Base-by-base conservation (phyloP, 352 stramenopile species). In the Thalassiosira hispida region DNA sequence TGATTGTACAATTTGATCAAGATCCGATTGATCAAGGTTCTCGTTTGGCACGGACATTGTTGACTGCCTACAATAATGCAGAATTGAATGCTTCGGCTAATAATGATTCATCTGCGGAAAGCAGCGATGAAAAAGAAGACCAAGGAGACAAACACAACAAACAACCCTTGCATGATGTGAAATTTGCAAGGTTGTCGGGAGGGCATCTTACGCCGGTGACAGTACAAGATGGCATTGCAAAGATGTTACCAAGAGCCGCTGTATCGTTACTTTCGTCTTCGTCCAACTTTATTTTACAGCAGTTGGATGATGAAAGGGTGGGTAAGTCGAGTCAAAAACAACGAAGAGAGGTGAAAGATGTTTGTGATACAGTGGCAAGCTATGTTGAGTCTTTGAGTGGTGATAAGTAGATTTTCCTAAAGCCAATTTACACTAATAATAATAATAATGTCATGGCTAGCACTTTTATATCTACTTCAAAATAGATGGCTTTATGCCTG, bases 1-100 rank as follows among this genome's bases (percentile, higher is more conserved):
- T 93, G 52, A 57, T 93, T 40, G 81, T 93, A 0, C 88, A 93
- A 65, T 92, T 93, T 80, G 86, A 91, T 29, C 46, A 92, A 46
- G 88, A 93, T 66, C 61, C 63, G 0, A 87, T 93, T 27, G 86
- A 92, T 82, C 88, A 93, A 69, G 86, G 86, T 51, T 68, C 86
- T 25, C 81, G 87, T 51, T 68, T 93, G 40, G 79, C 88, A 18
- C 66, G 46, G 7, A 71, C 11, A 44, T 86, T 68, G 18, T 68
- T 66, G 25, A 66, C 52, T 49, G 33, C 61, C 27, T 63, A 59
- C 18, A 51, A 65, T 38, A 46, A 64, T 27, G 59, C 16, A 44
- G 27, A 64, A 66, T 46, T 29, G 38, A 57, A 69, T 16, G 42
- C 35, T 1, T 47, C 25, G 16, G 51, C 16, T 38, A 60, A 27